Percentiles rank a stretch among this genome's conserved stretches.
Conservation (phyloP, 169 alveolate genomes). For the Babesia caballi region DNA sequence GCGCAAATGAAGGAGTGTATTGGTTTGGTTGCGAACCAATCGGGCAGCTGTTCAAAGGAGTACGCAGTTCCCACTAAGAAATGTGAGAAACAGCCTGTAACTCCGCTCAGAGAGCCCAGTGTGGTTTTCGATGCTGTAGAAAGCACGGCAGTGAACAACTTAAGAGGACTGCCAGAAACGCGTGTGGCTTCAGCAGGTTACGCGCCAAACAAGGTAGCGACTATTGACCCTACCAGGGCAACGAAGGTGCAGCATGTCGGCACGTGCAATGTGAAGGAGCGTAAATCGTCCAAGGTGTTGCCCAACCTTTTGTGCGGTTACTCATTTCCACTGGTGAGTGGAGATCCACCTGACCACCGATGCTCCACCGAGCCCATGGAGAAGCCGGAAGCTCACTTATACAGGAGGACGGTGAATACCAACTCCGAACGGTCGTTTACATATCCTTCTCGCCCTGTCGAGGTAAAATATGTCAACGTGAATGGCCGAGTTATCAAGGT, state of each 20-base stretch:
- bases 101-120: background rate
- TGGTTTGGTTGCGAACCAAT: background rate
- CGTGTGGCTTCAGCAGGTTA: too few relatives aligned
- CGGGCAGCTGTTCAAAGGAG: background rate
- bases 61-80: background rate
- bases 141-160: background rate
- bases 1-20: slow-evolving; percentile 1
- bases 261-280: background rate
- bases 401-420: background rate
- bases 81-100: background rate
- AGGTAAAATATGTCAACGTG: slow-evolving; percentile 16
- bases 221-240: background rate
- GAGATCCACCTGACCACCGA: background rate
- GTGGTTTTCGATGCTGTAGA: background rate
- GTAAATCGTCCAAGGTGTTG: background rate
- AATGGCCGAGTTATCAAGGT: slow-evolving; percentile 30
- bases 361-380: slow-evolving; percentile 13
- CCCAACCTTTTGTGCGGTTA: background rate
- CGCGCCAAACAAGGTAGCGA: background rate
- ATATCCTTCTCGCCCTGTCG: background rate
- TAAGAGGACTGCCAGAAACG: too few relatives aligned
- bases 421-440: background rate
- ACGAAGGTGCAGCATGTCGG: too few relatives aligned
- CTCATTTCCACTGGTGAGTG: background rate
- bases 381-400: background rate